Percentiles rank a stretch among this genome's conserved stretches.
These are phyloP conservation scores for Scheffersomyces stipitis DNA, from an alignment of 805 yeast species.

Conservation along the genomic window DNA sequence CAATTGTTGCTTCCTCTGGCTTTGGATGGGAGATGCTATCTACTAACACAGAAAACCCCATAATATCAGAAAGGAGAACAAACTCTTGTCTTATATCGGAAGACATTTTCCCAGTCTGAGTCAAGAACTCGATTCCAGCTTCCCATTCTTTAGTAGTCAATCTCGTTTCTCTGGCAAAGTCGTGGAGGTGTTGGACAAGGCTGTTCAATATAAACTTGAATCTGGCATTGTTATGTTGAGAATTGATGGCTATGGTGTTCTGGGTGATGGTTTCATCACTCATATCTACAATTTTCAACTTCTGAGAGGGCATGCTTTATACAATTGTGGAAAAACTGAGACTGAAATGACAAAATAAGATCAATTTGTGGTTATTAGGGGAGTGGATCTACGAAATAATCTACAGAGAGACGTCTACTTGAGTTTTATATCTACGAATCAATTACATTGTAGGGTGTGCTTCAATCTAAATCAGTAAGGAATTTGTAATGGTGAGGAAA, in stretches of 20 bases:
- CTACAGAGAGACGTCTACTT: too few relatives aligned
- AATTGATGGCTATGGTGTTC: slow-evolving; percentile 18
- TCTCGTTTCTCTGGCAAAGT: slow-evolving; percentile 20
- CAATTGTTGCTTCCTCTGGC: slow-evolving; percentile 19
- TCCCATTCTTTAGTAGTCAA: slow-evolving; percentile 21
- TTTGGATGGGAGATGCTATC: slow-evolving; percentile 20
- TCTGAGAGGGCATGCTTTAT: too few relatives aligned
- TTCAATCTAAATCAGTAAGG: too few relatives aligned
- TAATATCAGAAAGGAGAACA: slow-evolving; percentile 16
- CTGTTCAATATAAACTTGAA: slow-evolving; percentile 4
- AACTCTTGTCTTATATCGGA: slow-evolving; percentile 21
- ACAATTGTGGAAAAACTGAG: too few relatives aligned
- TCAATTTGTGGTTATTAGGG: too few relatives aligned
- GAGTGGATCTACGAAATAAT: too few relatives aligned
- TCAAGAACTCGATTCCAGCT: slow-evolving; percentile 16
- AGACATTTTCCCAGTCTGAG: slow-evolving; percentile 18
- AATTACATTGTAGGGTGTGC: too few relatives aligned
- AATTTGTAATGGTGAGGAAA: too few relatives aligned
- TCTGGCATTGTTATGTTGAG: background rate
- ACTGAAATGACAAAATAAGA: too few relatives aligned
- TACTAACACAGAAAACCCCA: slow-evolving; percentile 20
- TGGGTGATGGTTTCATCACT: slow-evolving; percentile 19
- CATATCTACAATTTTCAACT: slow-evolving; percentile 4
- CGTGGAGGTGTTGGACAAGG: slow-evolving; percentile 18
- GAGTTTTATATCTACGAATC: too few relatives aligned